These are phyloP conservation scores for Zhuliangozyma blackwelliae DNA, from an alignment of 1,139 yeast genomes.

Conservation along the genomic window DNA sequence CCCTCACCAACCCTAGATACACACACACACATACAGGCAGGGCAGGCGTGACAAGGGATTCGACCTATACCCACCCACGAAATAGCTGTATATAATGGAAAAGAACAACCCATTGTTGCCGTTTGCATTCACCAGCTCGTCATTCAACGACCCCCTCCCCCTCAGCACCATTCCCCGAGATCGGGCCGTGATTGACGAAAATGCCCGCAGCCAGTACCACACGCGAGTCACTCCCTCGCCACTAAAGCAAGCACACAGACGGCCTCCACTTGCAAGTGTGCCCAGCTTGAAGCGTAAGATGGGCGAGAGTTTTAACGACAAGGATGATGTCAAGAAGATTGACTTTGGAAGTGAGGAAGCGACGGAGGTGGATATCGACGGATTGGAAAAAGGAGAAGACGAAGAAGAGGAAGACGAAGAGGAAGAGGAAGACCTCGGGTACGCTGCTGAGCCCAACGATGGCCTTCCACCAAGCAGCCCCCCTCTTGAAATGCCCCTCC, in stretches of 20 bases:
- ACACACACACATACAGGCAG: too few species aligned
- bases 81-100: constrained; percentile 20
- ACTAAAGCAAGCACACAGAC: constrained; percentile 1
- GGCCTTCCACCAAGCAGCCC: constrained; percentile 32
- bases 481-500: constrained; percentile 16
- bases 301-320: constrained; percentile 46
- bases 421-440: constrained; percentile 5
- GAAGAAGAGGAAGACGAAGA: neutral
- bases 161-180: constrained; percentile 36
- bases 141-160: constrained; percentile 21
- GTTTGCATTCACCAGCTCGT: constrained; percentile 37
- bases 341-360: constrained; percentile 16
- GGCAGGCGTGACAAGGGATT: too few species aligned
- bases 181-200: constrained; percentile 31
- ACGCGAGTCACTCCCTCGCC: constrained; percentile 19
- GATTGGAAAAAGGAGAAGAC: neutral
- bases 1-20: too few species aligned
- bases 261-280: neutral
- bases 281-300: constrained; percentile 42
- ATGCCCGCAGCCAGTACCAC: constrained; percentile 37
- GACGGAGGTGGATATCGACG: constrained; percentile 2
- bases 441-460: neutral
- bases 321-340: constrained; percentile 39
- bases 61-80: too few species aligned
- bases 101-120: constrained; percentile 39